Conservation (phyloP, 331 rosid genomes). For the Rosa hybrid region DNA sequence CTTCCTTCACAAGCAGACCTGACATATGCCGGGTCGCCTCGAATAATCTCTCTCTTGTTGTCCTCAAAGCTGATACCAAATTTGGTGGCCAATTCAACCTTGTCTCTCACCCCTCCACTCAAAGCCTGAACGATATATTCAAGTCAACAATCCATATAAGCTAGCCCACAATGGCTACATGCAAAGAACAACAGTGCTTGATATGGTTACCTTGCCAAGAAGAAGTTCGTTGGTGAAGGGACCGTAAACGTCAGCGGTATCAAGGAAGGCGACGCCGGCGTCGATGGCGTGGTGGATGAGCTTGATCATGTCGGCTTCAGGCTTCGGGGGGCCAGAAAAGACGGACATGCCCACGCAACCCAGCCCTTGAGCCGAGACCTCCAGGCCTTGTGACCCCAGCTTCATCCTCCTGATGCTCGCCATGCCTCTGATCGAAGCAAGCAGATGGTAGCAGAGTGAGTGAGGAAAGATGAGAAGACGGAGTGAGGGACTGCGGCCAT, state of each 20-base stretch:
- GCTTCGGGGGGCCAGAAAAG: too few species aligned
- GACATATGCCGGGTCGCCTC: constrained; percentile 56
- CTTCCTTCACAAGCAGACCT: constrained; percentile 20
- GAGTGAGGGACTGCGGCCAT: too few species aligned
- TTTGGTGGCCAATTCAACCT: constrained; percentile 63
- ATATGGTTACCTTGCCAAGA: constrained; percentile 19
- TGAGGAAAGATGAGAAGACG: too few species aligned
- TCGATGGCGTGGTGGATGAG: too few species aligned
- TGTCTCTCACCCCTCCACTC: constrained; percentile 49
- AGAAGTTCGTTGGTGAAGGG: too few species aligned
- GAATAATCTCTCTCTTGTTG: constrained; percentile 22
- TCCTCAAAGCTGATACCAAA: constrained; percentile 20
- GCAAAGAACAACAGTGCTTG: too few species aligned
- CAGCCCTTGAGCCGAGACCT: constrained; percentile 61
- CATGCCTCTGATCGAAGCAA: too few species aligned
- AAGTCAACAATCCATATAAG: neutral
- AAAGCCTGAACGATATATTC: constrained; percentile 33
- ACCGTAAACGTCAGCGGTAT: too few species aligned
- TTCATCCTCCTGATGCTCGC: constrained; percentile 44
- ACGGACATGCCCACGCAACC: constrained; percentile 66
- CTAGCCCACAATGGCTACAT: too few species aligned
- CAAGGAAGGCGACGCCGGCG: too few species aligned
- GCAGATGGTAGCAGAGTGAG: too few species aligned
- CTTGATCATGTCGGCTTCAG: too few species aligned
- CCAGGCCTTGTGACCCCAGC: constrained; percentile 59